Base-by-base conservation (phyloP, 2,329 filamentous ascomycete species). In the Arthrinium phaeospermum region DNA sequence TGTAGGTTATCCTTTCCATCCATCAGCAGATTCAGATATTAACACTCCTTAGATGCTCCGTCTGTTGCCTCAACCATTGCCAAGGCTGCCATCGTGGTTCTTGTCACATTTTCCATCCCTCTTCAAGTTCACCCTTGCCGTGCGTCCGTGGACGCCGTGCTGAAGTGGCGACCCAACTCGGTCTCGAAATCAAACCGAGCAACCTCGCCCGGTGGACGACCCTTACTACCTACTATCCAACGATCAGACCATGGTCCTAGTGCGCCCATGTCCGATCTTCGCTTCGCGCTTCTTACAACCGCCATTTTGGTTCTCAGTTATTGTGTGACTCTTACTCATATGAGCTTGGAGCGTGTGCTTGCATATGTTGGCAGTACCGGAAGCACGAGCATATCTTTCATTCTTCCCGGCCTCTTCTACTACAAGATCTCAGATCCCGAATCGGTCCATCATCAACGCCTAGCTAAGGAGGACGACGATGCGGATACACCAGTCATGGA, bases 401-500 rank as follows among this genome's bases (percentile, higher is more conserved):
- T 99, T 75, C 88, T 99, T 0, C 96, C 96, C 0, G 96, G 96
- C 0, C 84, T 99, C 4, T 99, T 99, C 82, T 99, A 98, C 83
- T 99, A 98, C 85, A 98, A 98, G 83, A 98, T 99, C 73, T 97
- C 94, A 16, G 91, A 94, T 34, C 96, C 96, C 0, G 93, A 98
- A 71, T 96, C 94, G 64, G 89, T 92, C 41, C 91, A 96, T 74
- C 95, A 98, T 77, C 96, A 98, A 80, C 90, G 93, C 19, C 86
- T 98, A 13, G 86, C 94, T 74, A 98, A 98, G 81, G 95, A 96
- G 78, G 94, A 98, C 76, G 96, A 98, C 77, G 94, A 96, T 75
- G 91, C 91, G n/a, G 86, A 89, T 49, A 92, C 93, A 68, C 87
- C 76, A 1, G 70, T 75, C 71, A 71, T 70, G 19, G 82, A 81